Base-by-base conservation (phyloP, 257 asterid species). In the Solanum dulcamara region DNA sequence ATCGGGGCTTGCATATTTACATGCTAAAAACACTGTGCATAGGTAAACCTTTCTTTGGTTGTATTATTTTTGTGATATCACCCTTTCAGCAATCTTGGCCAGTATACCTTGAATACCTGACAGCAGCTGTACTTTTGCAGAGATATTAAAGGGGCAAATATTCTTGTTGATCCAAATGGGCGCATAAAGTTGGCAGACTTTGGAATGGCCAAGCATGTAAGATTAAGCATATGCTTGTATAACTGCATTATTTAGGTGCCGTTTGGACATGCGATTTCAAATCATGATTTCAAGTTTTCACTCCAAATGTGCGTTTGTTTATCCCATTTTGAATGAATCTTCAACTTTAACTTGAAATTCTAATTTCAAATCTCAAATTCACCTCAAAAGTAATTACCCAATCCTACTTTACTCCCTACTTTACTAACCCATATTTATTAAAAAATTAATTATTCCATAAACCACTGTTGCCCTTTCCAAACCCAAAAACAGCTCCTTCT, bases 171-270 rank as follows among this genome's bases (percentile, higher is more conserved):
- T 85, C 98, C 99, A 57, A 94, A 91, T 87, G 98, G 99, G 77
- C 98, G 97, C 85, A 95, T 96, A 59, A 96, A 96, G 91, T 88
- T 96, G 93, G 98, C 98, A 35, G 99, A 96, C 90, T 96, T 96
- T 86, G 99, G 99, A 85, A 94, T 95, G 98, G 98, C 99, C 84
- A 97, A 97, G 87, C 99, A 97, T 90, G 99, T 97, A 92, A 89
- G 98, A 88, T 13, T 38, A 83, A 35, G 42, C 80, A 70, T 20
- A 80, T 33, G 66, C 28, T 75, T 37, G 30, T 48, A 57, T n/a
- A 28, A 79, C 18, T 28, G 83, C 83, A 48, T 48, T 79, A 15
- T 79, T 48, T 46, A 66, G 71, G 22, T 64, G 11, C 22, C 20
- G 2, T 64, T 64, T 64, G 22, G 71, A 28, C 71, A 28, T 64